Conservation (phyloP, 2,329 filamentous ascomycete genomes). For the Chrysosporium queenslandicum region DNA sequence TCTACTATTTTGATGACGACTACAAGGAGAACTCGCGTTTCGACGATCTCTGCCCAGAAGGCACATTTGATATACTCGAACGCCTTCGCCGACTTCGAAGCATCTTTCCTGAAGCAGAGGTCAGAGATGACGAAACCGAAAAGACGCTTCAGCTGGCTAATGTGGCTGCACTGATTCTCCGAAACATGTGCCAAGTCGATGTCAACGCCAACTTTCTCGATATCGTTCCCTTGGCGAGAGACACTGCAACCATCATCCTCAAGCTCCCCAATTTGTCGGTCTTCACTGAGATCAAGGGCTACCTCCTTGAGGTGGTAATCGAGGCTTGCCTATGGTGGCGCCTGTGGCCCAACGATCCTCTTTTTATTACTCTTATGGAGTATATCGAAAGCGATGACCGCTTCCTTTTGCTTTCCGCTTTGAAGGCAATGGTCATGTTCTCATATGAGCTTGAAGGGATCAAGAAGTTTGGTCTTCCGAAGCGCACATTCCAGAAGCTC, state of each 20-base stretch:
- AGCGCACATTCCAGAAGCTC: constrained; percentile 48
- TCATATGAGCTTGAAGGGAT: constrained; percentile 74
- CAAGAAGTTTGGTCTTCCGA: constrained; percentile 65
- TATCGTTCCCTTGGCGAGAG: constrained; percentile 54
- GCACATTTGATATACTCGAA: constrained; percentile 62
- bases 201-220: constrained; percentile 80
- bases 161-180: constrained; percentile 75
- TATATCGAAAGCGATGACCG: constrained; percentile 58
- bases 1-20: constrained; percentile 32
- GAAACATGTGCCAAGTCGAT: constrained; percentile 90
- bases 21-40: constrained; percentile 43
- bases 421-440: constrained; percentile 75
- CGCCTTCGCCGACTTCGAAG: constrained; percentile 56
- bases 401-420: constrained; percentile 66
- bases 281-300: constrained; percentile 77
- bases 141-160: constrained; percentile 66
- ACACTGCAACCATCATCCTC: constrained; percentile 72
- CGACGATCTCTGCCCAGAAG: constrained; percentile 40
- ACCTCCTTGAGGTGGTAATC: constrained; percentile 83
- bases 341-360: constrained; percentile 60
- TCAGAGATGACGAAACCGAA: constrained; percentile 61
- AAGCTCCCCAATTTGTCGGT: constrained; percentile 65
- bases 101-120: constrained; percentile 51
- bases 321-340: constrained; percentile 74
- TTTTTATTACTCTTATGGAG: constrained; percentile 64